Percentiles rank a stretch among this genome's conserved stretches.
phyloP scores from a whole-genome alignment of 2,329 filamentous ascomycete genomes.

The Aspergillus sp. region DNA sequence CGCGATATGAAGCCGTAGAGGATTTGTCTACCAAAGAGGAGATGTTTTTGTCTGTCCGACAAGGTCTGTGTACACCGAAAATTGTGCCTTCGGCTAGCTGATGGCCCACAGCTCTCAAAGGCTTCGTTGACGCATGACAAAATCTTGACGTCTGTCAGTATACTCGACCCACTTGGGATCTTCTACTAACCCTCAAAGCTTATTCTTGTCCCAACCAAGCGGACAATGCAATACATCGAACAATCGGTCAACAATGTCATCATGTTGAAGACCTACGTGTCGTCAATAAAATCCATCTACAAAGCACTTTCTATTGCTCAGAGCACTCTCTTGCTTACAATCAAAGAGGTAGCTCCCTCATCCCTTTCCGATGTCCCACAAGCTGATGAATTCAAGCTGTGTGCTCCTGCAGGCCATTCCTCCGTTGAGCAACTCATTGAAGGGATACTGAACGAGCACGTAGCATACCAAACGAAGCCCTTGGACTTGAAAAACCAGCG shows the following conservation, averaged over 20 bases:
- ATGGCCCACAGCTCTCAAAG: conserved; percentile 55
- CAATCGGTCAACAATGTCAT: conserved; percentile 81
- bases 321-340: conserved; percentile 58
- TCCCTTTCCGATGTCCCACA: not conserved
- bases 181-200: conserved; percentile 46
- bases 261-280: conserved; percentile 75
- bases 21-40: conserved; percentile 77
- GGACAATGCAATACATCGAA: conserved; percentile 63
- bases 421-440: conserved; percentile 60
- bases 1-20: conserved; percentile 73
- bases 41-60: conserved; percentile 70
- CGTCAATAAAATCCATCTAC: conserved; percentile 59
- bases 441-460: conserved; percentile 70
- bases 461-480: conserved; percentile 67
- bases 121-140: conserved; percentile 73
- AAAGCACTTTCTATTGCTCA: conserved; percentile 60
- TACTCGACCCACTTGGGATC: not conserved
- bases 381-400: conserved; percentile 44
- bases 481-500: conserved; percentile 84
- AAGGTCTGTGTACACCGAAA: conserved; percentile 44
- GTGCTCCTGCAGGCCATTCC: conserved; percentile 55
- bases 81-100: not conserved
- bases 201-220: conserved; percentile 64
- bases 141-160: conserved; percentile 62
- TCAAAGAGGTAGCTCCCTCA: conserved; percentile 48